Evolutionary conservation across 495 filamentous ascomycete species (phyloP).

Genomic region (Penicillium lividum): DNA sequence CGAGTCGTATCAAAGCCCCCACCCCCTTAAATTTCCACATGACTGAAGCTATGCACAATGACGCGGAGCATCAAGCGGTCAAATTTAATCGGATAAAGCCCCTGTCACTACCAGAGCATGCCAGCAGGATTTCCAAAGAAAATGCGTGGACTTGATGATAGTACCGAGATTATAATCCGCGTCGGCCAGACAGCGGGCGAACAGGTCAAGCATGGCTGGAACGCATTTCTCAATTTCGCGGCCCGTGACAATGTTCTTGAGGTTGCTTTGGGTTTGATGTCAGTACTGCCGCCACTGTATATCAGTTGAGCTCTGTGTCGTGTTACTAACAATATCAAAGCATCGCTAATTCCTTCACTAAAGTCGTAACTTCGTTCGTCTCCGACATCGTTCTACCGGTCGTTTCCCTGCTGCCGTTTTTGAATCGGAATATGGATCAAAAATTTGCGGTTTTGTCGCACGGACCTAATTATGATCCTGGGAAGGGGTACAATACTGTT

Average conservation of each 20-base stretch:
- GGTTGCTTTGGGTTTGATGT: conserved; percentile 77
- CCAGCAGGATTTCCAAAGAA: neutral
- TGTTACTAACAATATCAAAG: conserved; percentile 31
- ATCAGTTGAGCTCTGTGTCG: neutral
- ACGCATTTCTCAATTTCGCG: conserved; percentile 69
- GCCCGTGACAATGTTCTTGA: conserved; percentile 74
- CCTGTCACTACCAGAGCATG: neutral
- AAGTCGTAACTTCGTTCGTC: conserved; percentile 71
- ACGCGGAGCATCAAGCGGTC: conserved; percentile 7
- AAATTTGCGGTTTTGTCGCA: conserved; percentile 67
- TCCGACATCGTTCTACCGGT: conserved; percentile 69
- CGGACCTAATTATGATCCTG: conserved; percentile 51
- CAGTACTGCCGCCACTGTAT: conserved; percentile 17
- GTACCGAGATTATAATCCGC: conserved; percentile 23
- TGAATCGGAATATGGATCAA: conserved; percentile 71
- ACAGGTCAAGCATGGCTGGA: conserved; percentile 48
- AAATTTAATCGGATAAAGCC: neutral
- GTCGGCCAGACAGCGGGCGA: conserved; percentile 36
- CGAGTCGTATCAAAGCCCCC: conserved; percentile 8
- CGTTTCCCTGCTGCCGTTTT: conserved; percentile 65
- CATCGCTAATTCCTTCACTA: conserved; percentile 70
- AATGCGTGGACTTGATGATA: conserved; percentile 39
- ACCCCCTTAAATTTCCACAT: conserved; percentile 11
- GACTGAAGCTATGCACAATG: conserved; percentile 19
- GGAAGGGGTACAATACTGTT: conserved; percentile 66